A percentile compares a stretch with the other conserved stretches of the same genome.
Evolutionary conservation across 1,139 yeast species (phyloP).

Genomic region (Lodderomyces jiufengensis): DNA sequence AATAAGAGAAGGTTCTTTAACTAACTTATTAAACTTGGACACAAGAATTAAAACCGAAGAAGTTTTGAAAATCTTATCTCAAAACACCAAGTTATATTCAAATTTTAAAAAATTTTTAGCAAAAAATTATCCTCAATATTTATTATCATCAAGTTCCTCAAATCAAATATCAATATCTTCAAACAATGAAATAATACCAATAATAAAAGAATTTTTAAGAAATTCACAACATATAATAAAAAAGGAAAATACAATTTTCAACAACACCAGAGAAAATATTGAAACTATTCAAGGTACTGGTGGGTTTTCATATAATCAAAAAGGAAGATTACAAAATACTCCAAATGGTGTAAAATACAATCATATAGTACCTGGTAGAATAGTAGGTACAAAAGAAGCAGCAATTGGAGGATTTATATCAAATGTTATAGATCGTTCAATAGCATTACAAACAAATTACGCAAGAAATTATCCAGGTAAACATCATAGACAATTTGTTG

Average conservation of each 20-base stretch:
- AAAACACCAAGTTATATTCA: conserved; percentile 32
- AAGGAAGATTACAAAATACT: conserved; percentile 68
- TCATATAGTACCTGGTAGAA: conserved; percentile 68
- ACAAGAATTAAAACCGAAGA: conserved; percentile 24
- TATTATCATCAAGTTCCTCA: conserved; percentile 11
- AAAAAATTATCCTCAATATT: conserved; percentile 32
- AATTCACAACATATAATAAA: conserved; percentile 18
- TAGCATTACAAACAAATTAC: conserved; percentile 39
- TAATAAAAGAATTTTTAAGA: conserved; percentile 29
- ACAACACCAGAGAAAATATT: conserved; percentile 11
- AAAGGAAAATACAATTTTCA: conserved; percentile 18
- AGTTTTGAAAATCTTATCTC: conserved; percentile 25
- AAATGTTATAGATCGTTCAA: conserved; percentile 34
- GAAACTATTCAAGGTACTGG: conserved; percentile 57
- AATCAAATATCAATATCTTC: conserved; percentile 11
- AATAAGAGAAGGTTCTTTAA: conserved; percentile 22
- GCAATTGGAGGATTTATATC: conserved; percentile 79
- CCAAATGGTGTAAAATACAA: conserved; percentile 70
- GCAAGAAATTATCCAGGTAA: conserved; percentile 41
- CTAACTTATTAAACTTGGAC: conserved; percentile 32
- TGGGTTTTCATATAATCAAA: conserved; percentile 67
- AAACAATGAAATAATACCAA: conserved; percentile 15
- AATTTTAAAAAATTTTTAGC: conserved; percentile 35
- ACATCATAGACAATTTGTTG: conserved; percentile 42
- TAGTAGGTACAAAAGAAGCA: conserved; percentile 49